phyloP scores from a whole-genome alignment of 192 early-diverging fungal genomes.

The Rhizophagus clarus region DNA sequence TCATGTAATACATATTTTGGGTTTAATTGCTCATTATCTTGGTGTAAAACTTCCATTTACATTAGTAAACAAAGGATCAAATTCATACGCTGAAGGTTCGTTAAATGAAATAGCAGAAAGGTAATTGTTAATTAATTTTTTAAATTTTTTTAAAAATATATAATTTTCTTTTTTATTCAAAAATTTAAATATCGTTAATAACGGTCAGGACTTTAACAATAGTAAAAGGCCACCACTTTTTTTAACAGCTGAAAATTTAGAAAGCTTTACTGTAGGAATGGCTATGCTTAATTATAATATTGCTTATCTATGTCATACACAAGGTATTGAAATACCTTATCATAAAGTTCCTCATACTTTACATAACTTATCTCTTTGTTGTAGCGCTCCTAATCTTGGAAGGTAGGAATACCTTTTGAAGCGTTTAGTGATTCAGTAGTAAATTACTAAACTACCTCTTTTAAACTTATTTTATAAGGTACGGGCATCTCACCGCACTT shows the following conservation, averaged over 20 bases:
- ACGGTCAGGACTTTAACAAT: constrained; percentile 4
- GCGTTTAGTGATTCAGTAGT: not conserved
- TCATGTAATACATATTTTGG: constrained; percentile 54
- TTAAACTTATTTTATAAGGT: not conserved
- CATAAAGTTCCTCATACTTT: constrained; percentile 52
- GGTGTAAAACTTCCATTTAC: constrained; percentile 55
- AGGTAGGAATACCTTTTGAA: constrained; percentile 33
- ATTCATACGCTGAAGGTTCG: constrained; percentile 17
- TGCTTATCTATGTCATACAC: constrained; percentile 59
- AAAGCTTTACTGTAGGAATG: constrained; percentile 47
- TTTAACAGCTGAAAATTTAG: constrained; percentile 45
- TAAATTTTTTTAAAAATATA: constrained; percentile 7
- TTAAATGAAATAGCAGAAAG: constrained; percentile 6
- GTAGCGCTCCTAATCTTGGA: constrained; percentile 49
- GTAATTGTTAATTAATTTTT: constrained; percentile 31
- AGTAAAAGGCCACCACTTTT: constrained; percentile 51
- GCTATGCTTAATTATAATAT: constrained; percentile 60
- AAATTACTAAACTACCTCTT: not conserved
- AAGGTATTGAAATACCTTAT: constrained; percentile 52
- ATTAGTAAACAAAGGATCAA: constrained; percentile 2
- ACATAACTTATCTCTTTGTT: constrained; percentile 50
- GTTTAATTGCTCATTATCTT: constrained; percentile 51
- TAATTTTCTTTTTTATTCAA: constrained; percentile 12
- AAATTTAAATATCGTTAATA: constrained; percentile 34
- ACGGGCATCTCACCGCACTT: constrained; percentile 16